These are phyloP conservation scores for Phytomonas francai DNA, from an alignment of 208 protist species.

Conservation along the genomic window DNA sequence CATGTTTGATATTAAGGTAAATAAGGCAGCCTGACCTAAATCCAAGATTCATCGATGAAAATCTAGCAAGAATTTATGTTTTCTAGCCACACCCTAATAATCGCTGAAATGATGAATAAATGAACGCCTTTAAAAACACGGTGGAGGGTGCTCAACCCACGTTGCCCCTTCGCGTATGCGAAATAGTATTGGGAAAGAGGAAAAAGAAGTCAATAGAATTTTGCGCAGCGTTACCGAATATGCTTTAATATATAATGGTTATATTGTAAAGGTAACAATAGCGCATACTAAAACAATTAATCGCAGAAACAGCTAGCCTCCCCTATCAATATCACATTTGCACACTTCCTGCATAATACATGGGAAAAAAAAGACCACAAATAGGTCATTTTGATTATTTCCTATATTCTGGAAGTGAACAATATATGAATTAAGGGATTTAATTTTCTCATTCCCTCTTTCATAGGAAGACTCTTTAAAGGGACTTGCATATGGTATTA, in stretches of 20 bases:
- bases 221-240: background rate
- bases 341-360: background rate
- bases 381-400: background rate
- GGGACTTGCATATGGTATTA: background rate
- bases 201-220: background rate
- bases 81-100: background rate
- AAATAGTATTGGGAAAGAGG: background rate
- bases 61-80: background rate
- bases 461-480: background rate
- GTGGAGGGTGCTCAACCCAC: background rate
- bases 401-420: background rate
- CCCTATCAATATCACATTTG: slow-evolving; percentile 4
- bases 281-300: background rate
- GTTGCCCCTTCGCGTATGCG: background rate
- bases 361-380: background rate
- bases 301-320: background rate
- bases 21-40: background rate
- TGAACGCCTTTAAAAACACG: background rate
- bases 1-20: background rate
- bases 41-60: background rate
- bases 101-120: background rate
- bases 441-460: background rate
- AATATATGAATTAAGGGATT: background rate
- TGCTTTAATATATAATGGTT: background rate
- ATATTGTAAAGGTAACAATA: background rate